These are phyloP conservation scores for Trematosphaeria pertusa DNA, from an alignment of 2,329 filamentous ascomycete species.

Conservation along the genomic window DNA sequence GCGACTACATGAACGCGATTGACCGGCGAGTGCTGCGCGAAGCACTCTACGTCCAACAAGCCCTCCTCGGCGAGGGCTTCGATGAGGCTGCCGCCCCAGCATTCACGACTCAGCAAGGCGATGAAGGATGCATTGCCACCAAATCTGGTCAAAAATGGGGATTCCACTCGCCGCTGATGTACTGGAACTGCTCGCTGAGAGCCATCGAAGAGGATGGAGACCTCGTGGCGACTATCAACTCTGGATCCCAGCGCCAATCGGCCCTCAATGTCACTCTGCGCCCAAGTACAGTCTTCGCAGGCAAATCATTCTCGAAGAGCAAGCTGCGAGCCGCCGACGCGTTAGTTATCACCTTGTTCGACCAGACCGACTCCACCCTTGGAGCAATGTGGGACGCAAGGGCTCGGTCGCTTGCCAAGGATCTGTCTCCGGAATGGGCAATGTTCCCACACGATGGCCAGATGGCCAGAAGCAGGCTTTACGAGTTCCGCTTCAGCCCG, in stretches of 20 bases:
- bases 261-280: constrained; percentile 76
- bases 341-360: constrained; percentile 77
- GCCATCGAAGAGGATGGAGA: constrained; percentile 67
- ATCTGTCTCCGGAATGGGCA: constrained; percentile 64
- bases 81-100: constrained; percentile 10
- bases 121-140: constrained; percentile 25
- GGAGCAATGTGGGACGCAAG: constrained; percentile 70
- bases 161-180: constrained; percentile 82
- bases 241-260: constrained; percentile 66
- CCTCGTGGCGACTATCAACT: constrained; percentile 73
- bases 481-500: constrained; percentile 80
- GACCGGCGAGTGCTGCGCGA: constrained; percentile 68
- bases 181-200: constrained; percentile 73
- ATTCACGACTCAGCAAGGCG: constrained; percentile 19
- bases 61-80: constrained; percentile 63
- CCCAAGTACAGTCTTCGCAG: constrained; percentile 81
- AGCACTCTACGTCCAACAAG: constrained; percentile 74
- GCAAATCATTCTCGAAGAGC: constrained; percentile 75
- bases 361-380: constrained; percentile 69
- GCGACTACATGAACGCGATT: constrained; percentile 79
- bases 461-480: constrained; percentile 66
- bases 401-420: constrained; percentile 60
- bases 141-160: constrained; percentile 72
- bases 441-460: constrained; percentile 68
- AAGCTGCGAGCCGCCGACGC: constrained; percentile 76